A percentile compares a stretch with the other conserved stretches of the same genome.
Evolutionary conservation across 1,284 basidiomycete species (phyloP).

Genomic region (Ceratobasidium sp.): DNA sequence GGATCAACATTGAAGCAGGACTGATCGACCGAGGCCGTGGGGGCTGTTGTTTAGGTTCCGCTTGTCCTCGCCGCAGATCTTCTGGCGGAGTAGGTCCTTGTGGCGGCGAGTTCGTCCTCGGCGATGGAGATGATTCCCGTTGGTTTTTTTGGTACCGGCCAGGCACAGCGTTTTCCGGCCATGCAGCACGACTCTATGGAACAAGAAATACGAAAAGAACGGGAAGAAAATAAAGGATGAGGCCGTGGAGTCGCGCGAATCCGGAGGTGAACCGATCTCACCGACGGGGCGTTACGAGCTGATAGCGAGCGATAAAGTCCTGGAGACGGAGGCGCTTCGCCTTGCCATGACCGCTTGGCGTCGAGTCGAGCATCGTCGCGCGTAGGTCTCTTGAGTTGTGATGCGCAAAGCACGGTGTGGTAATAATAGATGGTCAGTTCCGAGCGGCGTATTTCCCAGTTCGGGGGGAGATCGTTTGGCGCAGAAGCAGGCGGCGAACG

Average conservation of each 20-base stretch:
- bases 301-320: constrained; percentile 11
- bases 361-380: constrained; percentile 40
- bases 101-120: constrained; percentile 11
- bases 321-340: constrained; percentile 26
- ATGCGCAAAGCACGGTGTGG: constrained; percentile 25
- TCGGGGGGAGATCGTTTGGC: constrained; percentile 13
- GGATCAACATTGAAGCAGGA: constrained; percentile 38
- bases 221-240: constrained; percentile 39
- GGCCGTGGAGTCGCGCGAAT: constrained; percentile 42
- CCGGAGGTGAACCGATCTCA: constrained; percentile 45
- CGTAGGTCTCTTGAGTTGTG: constrained; percentile 35
- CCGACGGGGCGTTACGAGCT: constrained; percentile 41
- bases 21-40: constrained; percentile 29
- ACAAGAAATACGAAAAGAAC: constrained; percentile 25
- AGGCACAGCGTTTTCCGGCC: constrained; percentile 29
- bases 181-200: constrained; percentile 26
- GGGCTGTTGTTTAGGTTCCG: constrained; percentile 16
- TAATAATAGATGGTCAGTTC: constrained; percentile 40
- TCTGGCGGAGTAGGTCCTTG: constrained; percentile 12
- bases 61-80: background rate
- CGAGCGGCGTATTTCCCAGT: constrained; percentile 37
- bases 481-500: constrained; percentile 27
- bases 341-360: constrained; percentile 19
- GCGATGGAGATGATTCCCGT: constrained; percentile 15
- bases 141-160: constrained; percentile 6